Percentiles rank a stretch among this genome's conserved stretches.
These are phyloP conservation scores for Lyophyllum decastes DNA, from an alignment of 768 basidiomycete genomes.

Conservation along the genomic window DNA sequence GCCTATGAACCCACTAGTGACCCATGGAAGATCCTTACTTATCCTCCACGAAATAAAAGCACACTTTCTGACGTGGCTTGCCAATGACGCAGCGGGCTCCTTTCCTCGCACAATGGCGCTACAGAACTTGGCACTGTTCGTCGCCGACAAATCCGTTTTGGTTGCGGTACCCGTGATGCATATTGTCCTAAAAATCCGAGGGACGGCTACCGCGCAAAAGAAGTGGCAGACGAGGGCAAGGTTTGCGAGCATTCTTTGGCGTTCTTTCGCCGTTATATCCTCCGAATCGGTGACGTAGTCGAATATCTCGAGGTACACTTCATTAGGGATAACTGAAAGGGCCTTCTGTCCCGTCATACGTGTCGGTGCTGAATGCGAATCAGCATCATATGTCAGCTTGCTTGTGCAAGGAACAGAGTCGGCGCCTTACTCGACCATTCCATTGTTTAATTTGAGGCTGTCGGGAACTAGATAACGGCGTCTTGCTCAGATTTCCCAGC, in stretches of 20 bases:
- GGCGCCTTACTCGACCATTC: conserved; percentile 5
- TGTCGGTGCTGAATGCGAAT: conserved; percentile 2
- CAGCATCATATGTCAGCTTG: not conserved
- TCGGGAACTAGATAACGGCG: too few relatives aligned
- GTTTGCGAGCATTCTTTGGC: conserved; percentile 21
- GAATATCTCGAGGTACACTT: conserved; percentile 46
- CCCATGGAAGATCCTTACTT: not conserved
- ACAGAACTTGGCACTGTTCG: conserved; percentile 23
- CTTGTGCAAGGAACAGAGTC: too few relatives aligned
- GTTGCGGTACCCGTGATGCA: conserved; percentile 16
- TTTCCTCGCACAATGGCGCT: conserved; percentile 23
- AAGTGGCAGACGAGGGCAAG: conserved; percentile 44
- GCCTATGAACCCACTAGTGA: conserved; percentile 6
- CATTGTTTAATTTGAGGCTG: not conserved
- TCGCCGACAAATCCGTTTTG: not conserved
- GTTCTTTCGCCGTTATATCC: conserved; percentile 15
- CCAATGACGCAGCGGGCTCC: conserved; percentile 29
- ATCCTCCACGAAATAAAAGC: conserved; percentile 11
- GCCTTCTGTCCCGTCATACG: not conserved
- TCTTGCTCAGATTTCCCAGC: too few relatives aligned
- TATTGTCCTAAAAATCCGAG: conserved; percentile 40
- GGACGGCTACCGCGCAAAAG: conserved; percentile 39
- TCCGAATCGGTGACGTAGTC: conserved; percentile 26
- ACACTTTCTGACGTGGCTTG: conserved; percentile 29
- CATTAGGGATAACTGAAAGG: conserved; percentile 38